Evolutionary conservation across 2,329 filamentous ascomycete species (phyloP), one percentile per base, ranked within the genome.

Genomic region (Diaporthe destruens): DNA sequence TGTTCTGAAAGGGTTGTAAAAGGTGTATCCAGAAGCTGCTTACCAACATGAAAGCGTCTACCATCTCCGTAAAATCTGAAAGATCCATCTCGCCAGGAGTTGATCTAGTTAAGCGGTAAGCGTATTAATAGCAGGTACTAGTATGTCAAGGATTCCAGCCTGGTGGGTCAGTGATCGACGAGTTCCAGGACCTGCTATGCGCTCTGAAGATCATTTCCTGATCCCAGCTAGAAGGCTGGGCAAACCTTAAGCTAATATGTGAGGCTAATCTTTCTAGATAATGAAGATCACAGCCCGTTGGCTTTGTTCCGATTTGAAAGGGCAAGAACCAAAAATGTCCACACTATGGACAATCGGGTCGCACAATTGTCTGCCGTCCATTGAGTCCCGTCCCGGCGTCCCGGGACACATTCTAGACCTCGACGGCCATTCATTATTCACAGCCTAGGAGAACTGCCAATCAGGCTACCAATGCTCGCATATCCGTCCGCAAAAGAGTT

Each of bases 81-180:
- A 51, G 20, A 36, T 65, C 61, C 61, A 65, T 65, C 44, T 65
- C 61, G 51, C 44, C 29, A 18, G 20, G 44, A 51, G 44, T 36
- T 20, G 7, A 7, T 25, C 6, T 6, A 36, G n/a, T 51, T 36
- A 20, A n/a, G n/a, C n/a, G n/a, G n/a, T 3, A 29, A n/a, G 42
- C 18, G 42, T 34, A 11, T 25, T 12, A 7, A 65, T 18, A 51
- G 44, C 44, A 36, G 14, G 6, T 32, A n/a, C n/a, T n/a, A n/a
- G n/a, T n/a, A 36, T 51, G 20, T 0, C 3, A 36, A 36, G 25
- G 11, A 1, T 36, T 65, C 29, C 12, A 18, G 25, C 20, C 44
- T 44, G 39, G 25, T 14, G 16, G 2, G 44, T 34, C 12, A 36
- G 42, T 23, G 29, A 6, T 65, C 14, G 25, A 51, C 51, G 7